Evolutionary conservation across 192 early-diverging fungal genomes (phyloP).

Genomic region (Coemansia sp.): DNA sequence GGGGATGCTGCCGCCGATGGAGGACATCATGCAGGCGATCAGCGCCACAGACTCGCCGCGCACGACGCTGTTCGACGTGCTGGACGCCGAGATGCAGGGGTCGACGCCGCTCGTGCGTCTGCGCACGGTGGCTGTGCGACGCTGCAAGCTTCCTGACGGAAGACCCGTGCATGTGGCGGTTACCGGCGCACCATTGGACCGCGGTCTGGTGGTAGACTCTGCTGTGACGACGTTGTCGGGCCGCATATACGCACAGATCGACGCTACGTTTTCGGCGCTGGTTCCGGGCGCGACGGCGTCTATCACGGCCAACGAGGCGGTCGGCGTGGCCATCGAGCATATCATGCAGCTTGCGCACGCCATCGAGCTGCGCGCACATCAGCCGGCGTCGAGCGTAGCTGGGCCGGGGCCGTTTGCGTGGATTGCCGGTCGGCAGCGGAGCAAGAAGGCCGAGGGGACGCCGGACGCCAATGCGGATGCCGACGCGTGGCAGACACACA

Average conservation of each 20-base stretch:
- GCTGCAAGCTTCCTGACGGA: conserved; percentile 20
- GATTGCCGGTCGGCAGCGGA: conserved; percentile 25
- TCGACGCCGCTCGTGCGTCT: conserved; percentile 25
- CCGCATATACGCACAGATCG: conserved; percentile 22
- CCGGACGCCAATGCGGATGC: conserved; percentile 9
- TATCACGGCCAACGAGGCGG: conserved; percentile 19
- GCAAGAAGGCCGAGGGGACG: neutral
- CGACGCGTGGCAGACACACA: conserved; percentile 28
- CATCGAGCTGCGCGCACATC: conserved; percentile 18
- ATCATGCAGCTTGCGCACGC: conserved; percentile 40
- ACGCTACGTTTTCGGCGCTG: conserved; percentile 24
- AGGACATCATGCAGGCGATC: conserved; percentile 36
- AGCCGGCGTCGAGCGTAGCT: neutral
- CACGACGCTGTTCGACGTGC: conserved; percentile 42
- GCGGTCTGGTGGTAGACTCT: conserved; percentile 43
- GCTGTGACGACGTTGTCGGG: conserved; percentile 40
- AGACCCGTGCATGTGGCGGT: conserved; percentile 26
- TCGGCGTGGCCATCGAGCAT: conserved; percentile 33
- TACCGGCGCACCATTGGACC: conserved; percentile 23
- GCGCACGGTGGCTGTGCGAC: conserved; percentile 7
- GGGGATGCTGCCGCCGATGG: conserved; percentile 47
- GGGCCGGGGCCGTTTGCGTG: conserved; percentile 23
- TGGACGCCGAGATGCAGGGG: conserved; percentile 17
- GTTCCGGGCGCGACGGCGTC: conserved; percentile 25
- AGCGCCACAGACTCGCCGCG: conserved; percentile 31